phyloP scores from a whole-genome alignment of 352 stramenopile species.

The Globisporangium nagaii region DNA sequence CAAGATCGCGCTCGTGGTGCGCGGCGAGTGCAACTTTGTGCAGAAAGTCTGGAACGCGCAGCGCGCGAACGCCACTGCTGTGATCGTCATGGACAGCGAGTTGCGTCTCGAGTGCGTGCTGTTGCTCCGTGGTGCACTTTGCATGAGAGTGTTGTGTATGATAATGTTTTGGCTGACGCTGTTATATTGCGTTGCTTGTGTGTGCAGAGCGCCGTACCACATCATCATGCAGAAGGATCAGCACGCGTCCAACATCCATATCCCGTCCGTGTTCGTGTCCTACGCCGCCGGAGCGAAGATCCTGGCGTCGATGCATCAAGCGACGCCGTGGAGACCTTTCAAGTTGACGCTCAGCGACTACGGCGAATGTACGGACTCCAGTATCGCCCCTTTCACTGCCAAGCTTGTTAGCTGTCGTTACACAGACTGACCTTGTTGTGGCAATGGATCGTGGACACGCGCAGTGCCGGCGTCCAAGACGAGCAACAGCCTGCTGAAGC shows the following conservation, averaged over 20 bases:
- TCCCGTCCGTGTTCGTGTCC: conserved; percentile 71
- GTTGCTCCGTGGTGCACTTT: not conserved
- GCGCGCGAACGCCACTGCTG: conserved; percentile 51
- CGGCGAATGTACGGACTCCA: conserved; percentile 45
- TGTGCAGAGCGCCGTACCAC: conserved; percentile 51
- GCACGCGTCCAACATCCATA: conserved; percentile 51
- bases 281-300: conserved; percentile 60
- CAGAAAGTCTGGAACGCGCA: conserved; percentile 50
- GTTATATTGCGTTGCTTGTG: not conserved
- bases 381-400: not conserved
- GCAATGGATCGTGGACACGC: no score
- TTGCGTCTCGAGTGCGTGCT: conserved; percentile 42
- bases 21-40: conserved; percentile 63
- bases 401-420: not conserved
- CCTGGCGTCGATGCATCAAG: conserved; percentile 25
- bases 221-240: conserved; percentile 86
- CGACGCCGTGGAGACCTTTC: conserved; percentile 49
- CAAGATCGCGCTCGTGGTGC: conserved; percentile 73
- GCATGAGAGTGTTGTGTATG: no score
- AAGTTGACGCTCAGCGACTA: conserved; percentile 47
- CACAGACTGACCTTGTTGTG: not conserved
- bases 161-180: no score
- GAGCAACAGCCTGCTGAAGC: conserved; percentile 59
- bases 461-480: conserved; percentile 49
- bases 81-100: conserved; percentile 73